Evolutionary conservation across 2,329 filamentous ascomycete species (phyloP), one percentile per base, ranked within the genome.

Genomic region (Arthrocladium fulminans): DNA sequence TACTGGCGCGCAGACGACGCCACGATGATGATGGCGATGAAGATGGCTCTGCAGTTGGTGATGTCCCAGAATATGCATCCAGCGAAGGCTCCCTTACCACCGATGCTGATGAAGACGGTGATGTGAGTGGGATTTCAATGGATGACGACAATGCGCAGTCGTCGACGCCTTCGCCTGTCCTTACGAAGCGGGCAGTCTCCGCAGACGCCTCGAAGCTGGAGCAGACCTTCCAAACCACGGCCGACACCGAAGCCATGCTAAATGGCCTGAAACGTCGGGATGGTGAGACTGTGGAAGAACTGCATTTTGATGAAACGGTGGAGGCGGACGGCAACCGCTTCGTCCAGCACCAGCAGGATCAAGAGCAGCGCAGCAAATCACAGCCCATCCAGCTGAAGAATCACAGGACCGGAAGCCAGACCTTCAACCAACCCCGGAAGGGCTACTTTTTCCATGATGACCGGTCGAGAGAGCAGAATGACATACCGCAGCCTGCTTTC

Each of bases 381-480:
- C 46, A 41, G 27, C 44, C 44, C 5, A 48, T 19, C 6, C 22
- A 45, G 24, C 37, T 42, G 29, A 30, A 38, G 20, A 87, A 84
- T 69, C 86, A 86, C 65, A 79, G 87, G 58, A 88, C 94, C 63
- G 82, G 87, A 59, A 88, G 95, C 65, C 90, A 90, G 29, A 82
- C 89, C 9, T 95, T 95, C 68, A 90, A 96, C 48, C 90, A 92
- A 47, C 96, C 94, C 61, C 77, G 90, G 56, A 92, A 92, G 51
- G 84, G 86, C 53, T 97, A 97, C 73, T 97, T 96, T 71, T 88
- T 97, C 80, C 90, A 97, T 66, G 92, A 97, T 64, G 87, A 92
- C 61, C 80, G 88, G 53, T 24, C 24, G 9, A 27, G 20, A 5
- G 15, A 47, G 2, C 44, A 24, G 19, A 10, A 23, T n/a, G n/a